A percentile compares a stretch with the other conserved stretches of the same genome.
These are phyloP conservation scores for Aurifilum marmelostoma DNA, from an alignment of 2,329 filamentous ascomycete species.

Conservation along the genomic window DNA sequence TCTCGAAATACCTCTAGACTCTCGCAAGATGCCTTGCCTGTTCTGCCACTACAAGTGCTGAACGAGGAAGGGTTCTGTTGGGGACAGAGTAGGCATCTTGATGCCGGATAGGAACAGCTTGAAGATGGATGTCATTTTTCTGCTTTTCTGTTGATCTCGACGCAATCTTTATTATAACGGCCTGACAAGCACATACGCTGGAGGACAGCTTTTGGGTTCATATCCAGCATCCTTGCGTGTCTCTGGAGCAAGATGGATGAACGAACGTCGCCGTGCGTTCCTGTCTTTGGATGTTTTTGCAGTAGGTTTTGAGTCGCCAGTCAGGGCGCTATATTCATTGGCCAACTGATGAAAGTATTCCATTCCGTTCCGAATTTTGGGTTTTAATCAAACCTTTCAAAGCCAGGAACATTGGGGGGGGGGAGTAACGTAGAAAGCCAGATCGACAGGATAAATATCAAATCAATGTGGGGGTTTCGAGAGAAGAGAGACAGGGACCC, in stretches of 20 bases:
- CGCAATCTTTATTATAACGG: neutral
- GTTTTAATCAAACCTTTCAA: too few species aligned
- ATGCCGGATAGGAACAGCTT: too few species aligned
- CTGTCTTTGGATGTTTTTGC: neutral
- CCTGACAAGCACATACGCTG: neutral
- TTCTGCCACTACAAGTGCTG: neutral
- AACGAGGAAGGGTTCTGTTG: too few species aligned
- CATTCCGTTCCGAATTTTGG: neutral
- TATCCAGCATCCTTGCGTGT: neutral
- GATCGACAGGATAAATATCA: neutral
- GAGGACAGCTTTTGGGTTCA: neutral
- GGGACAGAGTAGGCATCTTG: too few species aligned
- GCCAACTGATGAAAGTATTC: neutral
- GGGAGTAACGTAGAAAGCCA: neutral
- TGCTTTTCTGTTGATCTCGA: neutral
- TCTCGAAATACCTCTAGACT: neutral
- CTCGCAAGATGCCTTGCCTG: slow-evolving; percentile 2
- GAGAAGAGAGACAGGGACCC: neutral
- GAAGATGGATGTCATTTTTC: neutral
- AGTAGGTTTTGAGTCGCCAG: neutral
- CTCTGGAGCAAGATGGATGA: neutral
- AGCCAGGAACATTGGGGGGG: too few species aligned
- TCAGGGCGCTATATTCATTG: neutral
- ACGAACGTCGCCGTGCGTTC: neutral
- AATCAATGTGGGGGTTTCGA: neutral